Base-by-base conservation (phyloP, 768 basidiomycete species). In the Leucosporidium scottii region DNA sequence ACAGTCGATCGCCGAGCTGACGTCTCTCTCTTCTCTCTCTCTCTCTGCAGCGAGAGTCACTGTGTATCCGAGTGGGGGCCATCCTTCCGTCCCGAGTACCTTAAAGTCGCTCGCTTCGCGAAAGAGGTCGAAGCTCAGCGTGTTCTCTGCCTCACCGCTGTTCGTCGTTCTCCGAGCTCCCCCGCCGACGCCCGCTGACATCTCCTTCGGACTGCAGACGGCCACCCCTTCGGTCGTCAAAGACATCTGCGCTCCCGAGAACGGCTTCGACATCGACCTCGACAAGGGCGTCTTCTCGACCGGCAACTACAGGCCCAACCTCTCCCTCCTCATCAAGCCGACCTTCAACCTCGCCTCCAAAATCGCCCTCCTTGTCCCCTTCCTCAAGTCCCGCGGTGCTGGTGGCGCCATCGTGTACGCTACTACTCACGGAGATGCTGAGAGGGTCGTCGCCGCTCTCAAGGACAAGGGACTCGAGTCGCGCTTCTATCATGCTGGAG, bases 321-420 rank as follows among this genome's bases (percentile, higher is more conserved):
- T 74, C 6, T 18, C 61, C 12, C 64, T 65, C 17, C 27, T 53
- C 21, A 63, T 64, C 69, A 75, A 51, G 77, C 80, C 34, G 75
- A 79, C 79, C 9, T 66, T 70, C 7, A 78, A 72, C 39, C 61
- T 79, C 48, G 70, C 78, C 8, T 71, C 78, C 44, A 83, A 82
- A 70, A 64, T 83, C 5, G 68, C 76, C 6, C 70, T 77, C 28
- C 73, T 82, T 18, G 75, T 81, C 1, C 79, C 81, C 0, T 75
- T 80, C 30, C 73, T 82, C 57, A 70, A 79, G 51, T 55, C 70
- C 1, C 76, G 81, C 39, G 80, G 76, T 0, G 81, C 81, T 25
- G 64, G 65, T 1, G 80, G 82, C 21, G 77, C 78, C 8, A 82
- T 83, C 67, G 71, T 83, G 53, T 83, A 83, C 68, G 81, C 82